Evolutionary conservation across 331 rosid species (phyloP).

Genomic region (Dryas integrifolia): DNA sequence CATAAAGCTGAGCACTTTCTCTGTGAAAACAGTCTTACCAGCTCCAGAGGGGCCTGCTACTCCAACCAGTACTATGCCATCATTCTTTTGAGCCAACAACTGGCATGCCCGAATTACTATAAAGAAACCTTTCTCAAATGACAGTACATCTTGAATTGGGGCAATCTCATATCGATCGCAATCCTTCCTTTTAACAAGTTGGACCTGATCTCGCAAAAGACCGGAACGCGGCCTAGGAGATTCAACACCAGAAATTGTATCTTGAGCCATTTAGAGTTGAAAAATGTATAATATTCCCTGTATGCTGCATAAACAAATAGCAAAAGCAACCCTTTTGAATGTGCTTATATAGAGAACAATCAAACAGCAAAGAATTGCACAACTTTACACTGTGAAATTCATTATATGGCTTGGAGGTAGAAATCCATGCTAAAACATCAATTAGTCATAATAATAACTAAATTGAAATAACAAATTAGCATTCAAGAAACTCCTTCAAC

Average conservation of each 20-base stretch:
- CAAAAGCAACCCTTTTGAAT: conserved; percentile 20
- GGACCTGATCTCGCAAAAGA: conserved; percentile 85
- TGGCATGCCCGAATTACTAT: conserved; percentile 95
- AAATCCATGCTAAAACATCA: neutral
- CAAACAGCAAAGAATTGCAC: neutral
- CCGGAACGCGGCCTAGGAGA: conserved; percentile 73
- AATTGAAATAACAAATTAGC: neutral
- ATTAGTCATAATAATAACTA: neutral
- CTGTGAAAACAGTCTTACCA: conserved; percentile 93
- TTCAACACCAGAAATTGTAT: conserved; percentile 53
- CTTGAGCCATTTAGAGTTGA: conserved; percentile 58
- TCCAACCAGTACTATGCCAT: conserved; percentile 87
- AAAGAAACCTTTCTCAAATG: conserved; percentile 97
- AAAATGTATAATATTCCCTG: conserved; percentile 12
- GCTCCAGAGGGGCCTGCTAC: conserved; percentile 99
- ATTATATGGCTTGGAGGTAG: neutral
- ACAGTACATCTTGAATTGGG: conserved; percentile 66
- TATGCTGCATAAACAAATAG: conserved; percentile 29
- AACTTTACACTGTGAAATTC: neutral
- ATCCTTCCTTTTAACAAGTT: conserved; percentile 71
- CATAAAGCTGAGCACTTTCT: conserved; percentile 80
- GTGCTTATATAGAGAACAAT: conserved; percentile 14
- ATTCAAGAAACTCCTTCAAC: neutral
- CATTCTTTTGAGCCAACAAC: conserved; percentile 85
- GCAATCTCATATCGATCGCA: conserved; percentile 76